These are phyloP conservation scores for Monascus purpureus DNA, from an alignment of 495 filamentous ascomycete species.

Conservation along the genomic window DNA sequence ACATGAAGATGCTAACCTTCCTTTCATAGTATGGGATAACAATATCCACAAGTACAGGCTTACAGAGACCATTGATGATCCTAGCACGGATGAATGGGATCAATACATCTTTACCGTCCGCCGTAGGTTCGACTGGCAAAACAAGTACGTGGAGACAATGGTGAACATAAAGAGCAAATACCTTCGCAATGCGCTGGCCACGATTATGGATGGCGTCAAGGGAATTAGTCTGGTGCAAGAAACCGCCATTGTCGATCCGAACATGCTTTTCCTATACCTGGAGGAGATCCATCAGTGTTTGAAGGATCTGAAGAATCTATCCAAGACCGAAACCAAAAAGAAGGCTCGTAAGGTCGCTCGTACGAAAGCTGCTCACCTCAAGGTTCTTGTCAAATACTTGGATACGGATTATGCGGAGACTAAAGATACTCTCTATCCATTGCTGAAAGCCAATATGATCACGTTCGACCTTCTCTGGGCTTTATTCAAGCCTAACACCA, in stretches of 20 bases:
- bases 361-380: constrained; percentile 48
- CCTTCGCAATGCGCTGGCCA: constrained; percentile 56
- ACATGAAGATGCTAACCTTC: neutral
- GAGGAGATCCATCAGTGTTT: constrained; percentile 56
- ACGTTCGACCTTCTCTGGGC: constrained; percentile 89
- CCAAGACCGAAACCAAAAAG: constrained; percentile 50
- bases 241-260: constrained; percentile 66
- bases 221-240: constrained; percentile 71
- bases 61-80: constrained; percentile 62
- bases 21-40: constrained; percentile 50
- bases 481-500: constrained; percentile 78
- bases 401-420: constrained; percentile 67
- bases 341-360: constrained; percentile 45
- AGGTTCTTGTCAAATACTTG: constrained; percentile 66
- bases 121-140: constrained; percentile 76
- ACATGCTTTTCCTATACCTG: constrained; percentile 78
- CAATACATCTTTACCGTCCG: constrained; percentile 80
- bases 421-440: constrained; percentile 71
- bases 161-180: constrained; percentile 80
- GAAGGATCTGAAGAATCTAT: constrained; percentile 50
- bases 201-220: constrained; percentile 71
- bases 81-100: constrained; percentile 61
- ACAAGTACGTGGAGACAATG: constrained; percentile 63
- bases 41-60: constrained; percentile 73
- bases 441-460: constrained; percentile 73